Percentiles rank a stretch among this genome's conserved stretches.
Evolutionary conservation across 257 asterid genomes (phyloP).

Genomic region (Plantago elongata): DNA sequence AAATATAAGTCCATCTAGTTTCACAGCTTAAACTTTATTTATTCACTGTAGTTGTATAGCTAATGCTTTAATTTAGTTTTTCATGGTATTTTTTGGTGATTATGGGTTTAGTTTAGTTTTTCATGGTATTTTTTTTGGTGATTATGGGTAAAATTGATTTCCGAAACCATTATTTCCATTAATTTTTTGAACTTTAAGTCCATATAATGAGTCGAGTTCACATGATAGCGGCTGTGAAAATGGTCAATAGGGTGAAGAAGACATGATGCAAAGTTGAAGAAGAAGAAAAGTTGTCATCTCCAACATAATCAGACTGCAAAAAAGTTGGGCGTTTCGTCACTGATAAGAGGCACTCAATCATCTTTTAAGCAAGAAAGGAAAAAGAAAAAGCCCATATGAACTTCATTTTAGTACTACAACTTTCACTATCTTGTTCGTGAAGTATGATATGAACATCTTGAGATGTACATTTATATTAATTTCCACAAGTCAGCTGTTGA

Average conservation of each 20-base stretch:
- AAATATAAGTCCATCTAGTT: too few species aligned
- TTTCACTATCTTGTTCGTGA: not conserved
- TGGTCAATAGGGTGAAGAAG: not conserved
- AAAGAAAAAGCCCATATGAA: not conserved
- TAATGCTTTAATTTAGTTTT: too few species aligned
- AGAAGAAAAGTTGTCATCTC: slow-evolving; percentile 11
- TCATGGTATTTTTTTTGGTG: too few species aligned
- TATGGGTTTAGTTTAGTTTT: too few species aligned
- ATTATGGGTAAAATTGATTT: too few species aligned
- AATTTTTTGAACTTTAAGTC: slow-evolving; percentile 1
- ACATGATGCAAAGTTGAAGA: slow-evolving; percentile 9
- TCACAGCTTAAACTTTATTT: too few species aligned
- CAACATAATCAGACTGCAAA: slow-evolving; percentile 1
- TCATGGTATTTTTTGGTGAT: too few species aligned
- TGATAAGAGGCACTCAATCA: not conserved
- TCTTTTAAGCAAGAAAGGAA: not conserved
- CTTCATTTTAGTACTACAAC: not conserved
- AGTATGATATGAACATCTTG: not conserved
- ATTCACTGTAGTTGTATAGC: too few species aligned
- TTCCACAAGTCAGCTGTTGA: too few species aligned
- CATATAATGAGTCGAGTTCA: not conserved
- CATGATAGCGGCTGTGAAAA: slow-evolving; percentile 4
- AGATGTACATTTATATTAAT: not conserved
- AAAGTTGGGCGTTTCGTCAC: slow-evolving; percentile 13
- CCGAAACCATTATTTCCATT: not conserved